phyloP scores from a whole-genome alignment of 164 flowering plant species.

The Chimonanthus salicifolius region DNA sequence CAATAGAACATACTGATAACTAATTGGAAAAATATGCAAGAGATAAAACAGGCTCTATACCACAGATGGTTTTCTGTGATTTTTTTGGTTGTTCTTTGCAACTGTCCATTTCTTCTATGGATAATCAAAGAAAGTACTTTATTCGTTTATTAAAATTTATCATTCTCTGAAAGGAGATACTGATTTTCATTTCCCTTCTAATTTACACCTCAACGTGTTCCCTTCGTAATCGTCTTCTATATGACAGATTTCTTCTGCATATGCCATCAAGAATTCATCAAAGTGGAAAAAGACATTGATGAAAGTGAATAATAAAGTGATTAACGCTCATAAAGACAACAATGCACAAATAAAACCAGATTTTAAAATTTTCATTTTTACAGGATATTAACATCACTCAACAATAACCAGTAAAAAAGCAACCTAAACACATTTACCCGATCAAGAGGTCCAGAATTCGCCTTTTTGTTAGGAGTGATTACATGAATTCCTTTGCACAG shows the following conservation, averaged over 20 bases:
- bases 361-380: background rate
- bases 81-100: too few species aligned
- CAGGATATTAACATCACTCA: background rate
- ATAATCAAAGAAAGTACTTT: too few species aligned
- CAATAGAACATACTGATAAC: too few species aligned
- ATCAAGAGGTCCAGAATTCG: constrained; percentile 97
- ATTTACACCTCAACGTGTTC: background rate
- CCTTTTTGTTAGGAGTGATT: constrained; percentile 93
- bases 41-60: too few species aligned
- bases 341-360: background rate
- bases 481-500: constrained; percentile 87
- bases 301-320: background rate
- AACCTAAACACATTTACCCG: constrained; percentile 43
- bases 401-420: background rate
- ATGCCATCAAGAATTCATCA: background rate
- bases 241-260: background rate
- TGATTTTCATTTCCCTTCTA: background rate
- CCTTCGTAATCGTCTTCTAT: background rate
- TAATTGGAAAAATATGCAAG: too few species aligned
- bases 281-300: background rate
- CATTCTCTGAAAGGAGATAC: too few species aligned
- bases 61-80: too few species aligned
- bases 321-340: background rate
- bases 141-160: too few species aligned
- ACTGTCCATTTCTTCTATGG: too few species aligned